Evolutionary conservation across 2,329 filamentous ascomycete species (phyloP).

Genomic region (Penicillium crustosum): DNA sequence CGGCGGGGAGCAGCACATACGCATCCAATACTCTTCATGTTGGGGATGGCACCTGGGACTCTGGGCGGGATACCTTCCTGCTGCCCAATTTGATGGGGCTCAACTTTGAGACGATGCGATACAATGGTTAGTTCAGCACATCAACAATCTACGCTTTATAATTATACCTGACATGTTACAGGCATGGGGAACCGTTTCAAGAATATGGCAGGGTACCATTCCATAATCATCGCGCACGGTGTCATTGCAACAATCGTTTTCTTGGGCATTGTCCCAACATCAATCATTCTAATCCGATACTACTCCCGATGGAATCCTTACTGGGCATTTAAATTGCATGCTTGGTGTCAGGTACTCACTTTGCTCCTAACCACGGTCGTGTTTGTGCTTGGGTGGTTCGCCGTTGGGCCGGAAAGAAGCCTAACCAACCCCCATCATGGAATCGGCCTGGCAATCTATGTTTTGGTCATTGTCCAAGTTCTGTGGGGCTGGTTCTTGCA

Average conservation of each 20-base stretch:
- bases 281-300: conserved; percentile 62
- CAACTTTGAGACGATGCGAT: conserved; percentile 66
- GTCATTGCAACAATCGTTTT: conserved; percentile 62
- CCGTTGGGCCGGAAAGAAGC: conserved; percentile 60
- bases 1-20: conserved; percentile 62
- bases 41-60: conserved; percentile 67
- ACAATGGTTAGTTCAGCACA: conserved; percentile 55
- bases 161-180: conserved; percentile 33
- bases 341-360: conserved; percentile 63
- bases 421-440: conserved; percentile 67
- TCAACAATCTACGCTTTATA: background rate
- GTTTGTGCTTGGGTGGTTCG: conserved; percentile 62
- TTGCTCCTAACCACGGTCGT: conserved; percentile 62
- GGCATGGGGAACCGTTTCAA: conserved; percentile 68
- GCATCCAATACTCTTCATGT: conserved; percentile 62
- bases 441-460: conserved; percentile 64
- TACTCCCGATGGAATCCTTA: conserved; percentile 56
- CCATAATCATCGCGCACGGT: conserved; percentile 60
- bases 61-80: conserved; percentile 61
- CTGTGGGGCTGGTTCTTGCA: conserved; percentile 61
- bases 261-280: conserved; percentile 58
- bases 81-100: conserved; percentile 63
- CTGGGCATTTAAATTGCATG: conserved; percentile 59
- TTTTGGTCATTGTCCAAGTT: conserved; percentile 59
- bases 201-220: conserved; percentile 58